Base-by-base conservation (phyloP, 129 eudicot genomes). In the Centrapalus pauciflorus region DNA sequence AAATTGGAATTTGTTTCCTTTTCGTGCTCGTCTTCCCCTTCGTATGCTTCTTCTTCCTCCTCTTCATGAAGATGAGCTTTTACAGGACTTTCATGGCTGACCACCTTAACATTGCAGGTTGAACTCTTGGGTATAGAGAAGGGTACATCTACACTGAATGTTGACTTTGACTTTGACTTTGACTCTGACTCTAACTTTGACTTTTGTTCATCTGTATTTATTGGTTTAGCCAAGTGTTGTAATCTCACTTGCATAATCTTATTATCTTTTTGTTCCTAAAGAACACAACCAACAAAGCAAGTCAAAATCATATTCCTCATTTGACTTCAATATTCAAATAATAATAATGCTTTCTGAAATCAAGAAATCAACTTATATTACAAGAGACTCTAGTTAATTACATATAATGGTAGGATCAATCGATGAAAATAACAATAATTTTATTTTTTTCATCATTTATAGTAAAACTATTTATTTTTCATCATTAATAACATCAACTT, bases 1-100 rank as follows among this genome's bases (percentile, higher is more conserved):
- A 29, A 65, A 64, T 80, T 80, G 32, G 81, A 83, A 66, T 56
- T 17, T 0, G 71, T 76, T 54, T 79, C 74, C 28, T 64, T 81
- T 43, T 87, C 90, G 10, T 72, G 78, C 60, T 87, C 97, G 28
- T 85, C 96, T 81, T 82, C 89, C 3, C 85, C 90, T 77, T 90
- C 86, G 66, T 84, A 90, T 62, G 83, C 83, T 13, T 60, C 50
- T 45, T 79, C 83, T 12, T 59, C 52, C 17, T 48, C 72, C 34
- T 55, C 4, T 55, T 55, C 35, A 45, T 25, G 38, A 55, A 27
- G 38, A 3, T 58, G 79, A 24, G 74, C 11, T 75, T 66, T 56
- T 45, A 67, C 64, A 16, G 86, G 89, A 50, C 79, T 83, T 29
- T 81, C 90, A 70, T 75, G 81, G 72, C 71, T 83, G 75, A 77